A percentile compares a stretch with the other conserved stretches of the same genome.
phyloP scores from a whole-genome alignment of 805 yeast genomes.

The Pichia sporocuriosa region DNA sequence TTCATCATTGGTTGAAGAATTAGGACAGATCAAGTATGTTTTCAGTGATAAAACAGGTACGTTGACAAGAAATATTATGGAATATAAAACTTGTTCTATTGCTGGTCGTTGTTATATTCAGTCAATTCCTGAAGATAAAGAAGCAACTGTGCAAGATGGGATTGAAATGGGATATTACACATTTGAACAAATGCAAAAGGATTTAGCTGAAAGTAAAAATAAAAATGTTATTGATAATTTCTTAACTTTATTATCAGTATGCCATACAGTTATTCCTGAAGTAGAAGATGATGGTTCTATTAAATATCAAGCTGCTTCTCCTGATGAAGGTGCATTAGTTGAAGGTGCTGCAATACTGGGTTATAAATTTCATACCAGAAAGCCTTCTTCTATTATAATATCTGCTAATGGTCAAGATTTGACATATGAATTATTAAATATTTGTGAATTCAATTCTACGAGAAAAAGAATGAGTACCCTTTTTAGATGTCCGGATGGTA shows the following conservation, averaged over 20 bases:
- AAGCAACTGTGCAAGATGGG: constrained; percentile 66
- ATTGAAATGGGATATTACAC: constrained; percentile 72
- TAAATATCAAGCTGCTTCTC: constrained; percentile 97
- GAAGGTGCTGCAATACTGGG: constrained; percentile 93
- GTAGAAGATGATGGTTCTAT: constrained; percentile 53
- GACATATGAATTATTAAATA: constrained; percentile 73
- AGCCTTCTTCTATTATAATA: constrained; percentile 74
- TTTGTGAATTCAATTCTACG: constrained; percentile 96
- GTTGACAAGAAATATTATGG: constrained; percentile 93
- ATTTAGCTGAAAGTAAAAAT: constrained; percentile 29
- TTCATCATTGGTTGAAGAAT: constrained; percentile 90
- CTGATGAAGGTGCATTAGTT: constrained; percentile 98
- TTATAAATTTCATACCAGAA: constrained; percentile 75
- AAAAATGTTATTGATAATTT: constrained; percentile 66
- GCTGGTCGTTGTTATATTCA: constrained; percentile 87
- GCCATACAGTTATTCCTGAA: constrained; percentile 98
- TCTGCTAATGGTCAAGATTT: constrained; percentile 44
- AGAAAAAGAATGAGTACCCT: constrained; percentile 97
- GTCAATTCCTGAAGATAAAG: constrained; percentile 86
- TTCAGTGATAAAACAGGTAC: constrained; percentile 98
- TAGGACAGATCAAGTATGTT: constrained; percentile 94
- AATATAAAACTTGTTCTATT: constrained; percentile 85
- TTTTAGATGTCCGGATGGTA: constrained; percentile 90
- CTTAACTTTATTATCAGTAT: constrained; percentile 76
- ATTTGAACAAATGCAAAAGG: constrained; percentile 54